Evolutionary conservation across 352 stramenopile species (phyloP).

Genomic region (Globisporangium orthogonon): DNA sequence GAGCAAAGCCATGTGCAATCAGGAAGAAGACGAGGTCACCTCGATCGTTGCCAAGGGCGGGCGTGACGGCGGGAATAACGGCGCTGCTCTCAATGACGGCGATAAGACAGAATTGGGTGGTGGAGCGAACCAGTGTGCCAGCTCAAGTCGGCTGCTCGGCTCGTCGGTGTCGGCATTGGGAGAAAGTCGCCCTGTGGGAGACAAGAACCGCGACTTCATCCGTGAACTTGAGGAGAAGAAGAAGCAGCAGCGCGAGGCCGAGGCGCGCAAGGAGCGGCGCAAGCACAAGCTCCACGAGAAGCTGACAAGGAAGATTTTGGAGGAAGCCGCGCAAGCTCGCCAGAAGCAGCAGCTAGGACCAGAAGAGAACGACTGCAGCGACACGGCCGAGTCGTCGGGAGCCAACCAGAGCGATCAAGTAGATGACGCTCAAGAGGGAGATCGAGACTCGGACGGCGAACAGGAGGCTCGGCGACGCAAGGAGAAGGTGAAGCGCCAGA

Average conservation of each 20-base stretch:
- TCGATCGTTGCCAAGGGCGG: too few relatives aligned
- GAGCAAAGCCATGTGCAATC: constrained; percentile 20
- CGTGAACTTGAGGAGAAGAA: constrained; percentile 72
- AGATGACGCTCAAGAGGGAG: constrained; percentile 13
- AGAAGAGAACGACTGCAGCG: constrained; percentile 11
- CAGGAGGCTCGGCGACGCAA: constrained; percentile 18
- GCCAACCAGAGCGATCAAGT: constrained; percentile 3
- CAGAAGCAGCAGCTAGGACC: constrained; percentile 20
- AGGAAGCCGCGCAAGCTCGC: constrained; percentile 29
- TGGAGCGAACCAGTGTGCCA: not conserved
- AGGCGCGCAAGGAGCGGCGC: constrained; percentile 31
- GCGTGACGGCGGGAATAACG: too few relatives aligned
- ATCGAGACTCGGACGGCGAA: constrained; percentile 13
- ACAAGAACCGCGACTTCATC: constrained; percentile 68
- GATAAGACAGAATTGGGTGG: too few relatives aligned
- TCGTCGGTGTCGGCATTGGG: constrained; percentile 13
- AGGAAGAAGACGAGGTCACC: constrained; percentile 25
- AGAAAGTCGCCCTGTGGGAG: constrained; percentile 4
- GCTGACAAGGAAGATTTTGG: constrained; percentile 40
- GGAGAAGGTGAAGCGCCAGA: constrained; percentile 34
- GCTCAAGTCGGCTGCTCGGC: constrained; percentile 10
- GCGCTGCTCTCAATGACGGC: constrained; percentile 2
- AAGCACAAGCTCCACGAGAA: constrained; percentile 62
- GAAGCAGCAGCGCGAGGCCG: constrained; percentile 48
- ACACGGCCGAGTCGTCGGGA: not conserved